Base-by-base conservation (phyloP, 176 grass and related monocot species). In the Melocanna baccifera region DNA sequence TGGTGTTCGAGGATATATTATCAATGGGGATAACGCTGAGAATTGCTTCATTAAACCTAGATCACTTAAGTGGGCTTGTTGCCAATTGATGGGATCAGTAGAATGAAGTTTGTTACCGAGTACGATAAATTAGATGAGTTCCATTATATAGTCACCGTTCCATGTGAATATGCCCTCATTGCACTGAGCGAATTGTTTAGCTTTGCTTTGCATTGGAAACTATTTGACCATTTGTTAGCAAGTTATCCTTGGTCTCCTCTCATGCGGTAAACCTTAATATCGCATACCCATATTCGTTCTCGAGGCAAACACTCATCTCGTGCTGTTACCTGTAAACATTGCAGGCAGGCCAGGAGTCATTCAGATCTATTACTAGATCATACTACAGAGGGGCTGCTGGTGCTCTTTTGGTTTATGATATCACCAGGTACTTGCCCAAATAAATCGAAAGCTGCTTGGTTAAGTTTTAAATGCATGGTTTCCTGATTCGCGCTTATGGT, bases 341-440 rank as follows among this genome's bases (percentile, higher is more conserved):
- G 22, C 83, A 95, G 93, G 90, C 93, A 43, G 90, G 93, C 19
- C 93, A 95, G 29, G 93, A 92, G 74, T 95, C 93, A 39, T 95
- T 95, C 85, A 92, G 90, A 75, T 95, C 93, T 18, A 94, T 94
- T 42, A 94, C 93, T 22, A 83, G 90, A 32, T 94, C 93, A 12
- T 94, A 94, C 78, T 94, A 94, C 69, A 90, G 92, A 86, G 93
- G 93, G 14, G 93, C 90, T 43, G 90, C 93, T 20, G 93, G 93
- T 57, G 93, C 93, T 83, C 88, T 94, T 47, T 45, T 94, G 81
- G 93, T 94, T 2, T 92, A 94, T 14, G 93, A 90, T 42, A 94
- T 92, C 64, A 90, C 93, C 19, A 92, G 93, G 93, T 92, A 81
- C 14, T 65, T 18, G 12, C 13, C 2, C 52, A 4, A 42, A 61